These are phyloP conservation scores for Euphorbia pulcherrima DNA, from an alignment of 345 rosid genomes.

Conservation along the genomic window DNA sequence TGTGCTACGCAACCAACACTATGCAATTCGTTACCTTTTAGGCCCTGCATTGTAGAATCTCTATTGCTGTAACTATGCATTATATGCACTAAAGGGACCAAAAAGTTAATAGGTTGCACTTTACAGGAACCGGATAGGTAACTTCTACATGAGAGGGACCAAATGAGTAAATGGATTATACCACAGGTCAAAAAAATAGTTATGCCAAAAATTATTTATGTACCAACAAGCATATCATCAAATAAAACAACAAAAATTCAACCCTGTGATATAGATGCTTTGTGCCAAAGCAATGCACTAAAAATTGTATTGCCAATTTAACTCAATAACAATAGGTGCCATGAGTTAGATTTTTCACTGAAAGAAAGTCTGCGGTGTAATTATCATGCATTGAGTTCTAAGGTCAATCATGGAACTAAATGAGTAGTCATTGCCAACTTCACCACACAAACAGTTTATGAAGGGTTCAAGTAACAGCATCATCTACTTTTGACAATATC, in stretches of 20 bases:
- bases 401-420: background rate
- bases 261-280: background rate
- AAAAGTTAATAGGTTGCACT: no score
- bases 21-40: no score
- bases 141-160: no score
- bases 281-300: background rate
- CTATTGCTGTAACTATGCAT: no score
- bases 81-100: no score
- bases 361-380: background rate
- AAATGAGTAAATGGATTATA: no score
- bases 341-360: background rate
- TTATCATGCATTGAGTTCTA: background rate
- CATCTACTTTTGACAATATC: constrained; percentile 5
- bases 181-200: no score
- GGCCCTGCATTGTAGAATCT: no score
- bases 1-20: no score
- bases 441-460: background rate
- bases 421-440: background rate
- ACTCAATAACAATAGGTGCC: background rate
- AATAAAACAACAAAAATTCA: background rate
- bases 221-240: background rate
- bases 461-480: background rate
- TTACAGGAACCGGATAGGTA: no score
- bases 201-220: no score
- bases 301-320: background rate